Evolutionary conservation across 768 basidiomycete species (phyloP).

Genomic region (Tricholoma saponaceum): DNA sequence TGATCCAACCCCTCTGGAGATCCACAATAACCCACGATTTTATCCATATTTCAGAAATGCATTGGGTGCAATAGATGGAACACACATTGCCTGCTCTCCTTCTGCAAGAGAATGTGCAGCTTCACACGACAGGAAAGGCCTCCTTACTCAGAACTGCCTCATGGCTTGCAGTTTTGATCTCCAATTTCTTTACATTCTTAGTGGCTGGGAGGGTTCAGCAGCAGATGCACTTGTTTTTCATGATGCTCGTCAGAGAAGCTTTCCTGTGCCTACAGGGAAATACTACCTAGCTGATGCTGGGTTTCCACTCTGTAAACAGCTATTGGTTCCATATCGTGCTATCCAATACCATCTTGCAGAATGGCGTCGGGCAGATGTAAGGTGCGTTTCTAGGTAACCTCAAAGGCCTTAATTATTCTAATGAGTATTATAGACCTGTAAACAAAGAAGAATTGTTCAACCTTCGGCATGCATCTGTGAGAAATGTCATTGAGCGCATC

Average conservation of each 20-base stretch:
- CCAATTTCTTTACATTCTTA: slow-evolving; percentile 21
- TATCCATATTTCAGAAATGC: slow-evolving; percentile 18
- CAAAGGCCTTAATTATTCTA: background rate
- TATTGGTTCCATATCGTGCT: slow-evolving; percentile 31
- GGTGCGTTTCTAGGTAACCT: slow-evolving; percentile 4
- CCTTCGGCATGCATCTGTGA: slow-evolving; percentile 27
- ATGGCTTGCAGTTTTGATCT: slow-evolving; percentile 23
- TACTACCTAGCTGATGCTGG: slow-evolving; percentile 36
- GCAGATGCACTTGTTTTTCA: slow-evolving; percentile 19
- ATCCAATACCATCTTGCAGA: slow-evolving; percentile 32
- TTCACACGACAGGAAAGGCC: slow-evolving; percentile 14
- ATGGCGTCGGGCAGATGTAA: slow-evolving; percentile 2
- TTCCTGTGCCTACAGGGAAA: slow-evolving; percentile 23
- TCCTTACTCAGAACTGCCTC: slow-evolving; percentile 25
- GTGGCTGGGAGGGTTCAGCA: slow-evolving; percentile 27
- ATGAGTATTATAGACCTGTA: slow-evolving; percentile 18
- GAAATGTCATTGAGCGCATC: slow-evolving; percentile 33
- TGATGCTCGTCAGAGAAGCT: slow-evolving; percentile 18
- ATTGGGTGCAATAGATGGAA: slow-evolving; percentile 10
- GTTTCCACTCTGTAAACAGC: slow-evolving; percentile 23
- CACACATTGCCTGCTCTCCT: slow-evolving; percentile 7
- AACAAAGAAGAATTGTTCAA: slow-evolving; percentile 32
- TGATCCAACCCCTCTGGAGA: slow-evolving; percentile 7
- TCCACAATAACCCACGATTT: slow-evolving; percentile 17
- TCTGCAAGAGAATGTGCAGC: slow-evolving; percentile 4